Base-by-base conservation (phyloP, 768 basidiomycete genomes). In the Rhizopogon vulgaris region DNA sequence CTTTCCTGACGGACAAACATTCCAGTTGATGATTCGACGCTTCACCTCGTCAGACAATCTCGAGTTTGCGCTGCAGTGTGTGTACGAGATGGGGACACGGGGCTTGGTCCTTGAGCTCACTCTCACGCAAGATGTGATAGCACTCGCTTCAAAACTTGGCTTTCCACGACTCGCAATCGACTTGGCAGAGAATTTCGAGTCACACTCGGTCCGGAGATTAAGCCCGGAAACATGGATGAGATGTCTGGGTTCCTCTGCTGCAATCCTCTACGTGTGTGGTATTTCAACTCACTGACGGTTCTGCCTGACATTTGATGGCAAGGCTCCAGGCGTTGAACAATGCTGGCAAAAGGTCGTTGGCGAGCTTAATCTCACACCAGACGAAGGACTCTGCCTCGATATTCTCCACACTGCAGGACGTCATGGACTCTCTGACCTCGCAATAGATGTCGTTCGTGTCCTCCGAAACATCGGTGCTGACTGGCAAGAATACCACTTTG, bases 361-460 rank as follows among this genome's bases (percentile, higher is more conserved):
- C 15, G 72, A 75, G 12, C 64, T 80, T 18, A 71, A 73, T 46
- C 59, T 86, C 40, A 69, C 72, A 3, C 88, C 87, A 0, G 84
- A 88, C 56, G 90, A 94, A 70, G 90, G 91, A 0, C 65, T 85
- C 25, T 84, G 85, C 57, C 58, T 85, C 14, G 74, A 78, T 22
- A 80, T 91, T 22, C 78, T 94, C 37, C 75, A 86, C 56, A 81
- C 85, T 1, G 87, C 87, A 14, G 87, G 78, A 39, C 83, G 90
- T 9, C 73, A 79, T 55, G 90, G 87, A n/a, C 70, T 81, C 32
- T 78, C 86, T 5, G 78, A 82, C 41, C 74, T 94, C 1, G 90
- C 85, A 22, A 71, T 78, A 12, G 81, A 84, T 38, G 86, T 78
- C 27, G 68, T 93, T 38, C 78, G 75, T 1, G 69, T 77, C 6